Evolutionary conservation across 768 basidiomycete species (phyloP).

Genomic region (Tylopilus felleus): DNA sequence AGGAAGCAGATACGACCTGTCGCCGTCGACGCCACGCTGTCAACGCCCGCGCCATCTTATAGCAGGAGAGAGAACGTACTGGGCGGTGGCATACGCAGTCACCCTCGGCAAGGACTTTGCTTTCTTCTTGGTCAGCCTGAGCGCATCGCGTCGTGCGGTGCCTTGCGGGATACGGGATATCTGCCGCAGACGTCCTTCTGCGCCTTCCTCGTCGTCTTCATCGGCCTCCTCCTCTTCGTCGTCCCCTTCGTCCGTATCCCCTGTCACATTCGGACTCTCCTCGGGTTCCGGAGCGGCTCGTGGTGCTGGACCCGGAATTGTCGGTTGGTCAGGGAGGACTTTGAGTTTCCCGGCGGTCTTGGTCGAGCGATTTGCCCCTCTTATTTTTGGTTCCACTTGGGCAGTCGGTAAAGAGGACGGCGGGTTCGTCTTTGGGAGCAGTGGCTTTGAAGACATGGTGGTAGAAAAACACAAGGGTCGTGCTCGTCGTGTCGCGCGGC

Average conservation of each 20-base stretch:
- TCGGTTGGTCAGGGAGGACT: conserved; percentile 82
- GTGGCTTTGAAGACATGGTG: conserved; percentile 30
- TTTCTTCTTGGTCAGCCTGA: conserved; percentile 90
- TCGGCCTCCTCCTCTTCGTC: conserved; percentile 52
- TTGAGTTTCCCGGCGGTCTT: conserved; percentile 85
- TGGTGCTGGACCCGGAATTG: conserved; percentile 38
- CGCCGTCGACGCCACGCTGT: not conserved
- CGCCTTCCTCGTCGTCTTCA: conserved; percentile 49
- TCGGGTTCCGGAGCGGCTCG: conserved; percentile 26
- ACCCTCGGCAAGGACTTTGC: conserved; percentile 88
- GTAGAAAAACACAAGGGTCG: not conserved
- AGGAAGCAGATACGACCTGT: conserved; percentile 83
- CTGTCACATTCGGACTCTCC: conserved; percentile 47
- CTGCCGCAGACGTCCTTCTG: conserved; percentile 61
- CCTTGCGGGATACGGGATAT: conserved; percentile 92
- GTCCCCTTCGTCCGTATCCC: conserved; percentile 73
- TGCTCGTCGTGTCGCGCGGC: conserved; percentile 17
- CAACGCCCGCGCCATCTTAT: not conserved
- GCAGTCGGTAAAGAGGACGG: conserved; percentile 7
- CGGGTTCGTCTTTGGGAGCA: conserved; percentile 31
- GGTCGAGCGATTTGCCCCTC: conserved; percentile 75
- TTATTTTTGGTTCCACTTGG: conserved; percentile 47
- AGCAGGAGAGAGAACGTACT: conserved; percentile 41
- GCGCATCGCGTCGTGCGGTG: conserved; percentile 86
- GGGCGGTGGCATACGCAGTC: conserved; percentile 94